Base-by-base conservation (phyloP, 1,284 basidiomycete species). In the Microbotryum saponariae region DNA sequence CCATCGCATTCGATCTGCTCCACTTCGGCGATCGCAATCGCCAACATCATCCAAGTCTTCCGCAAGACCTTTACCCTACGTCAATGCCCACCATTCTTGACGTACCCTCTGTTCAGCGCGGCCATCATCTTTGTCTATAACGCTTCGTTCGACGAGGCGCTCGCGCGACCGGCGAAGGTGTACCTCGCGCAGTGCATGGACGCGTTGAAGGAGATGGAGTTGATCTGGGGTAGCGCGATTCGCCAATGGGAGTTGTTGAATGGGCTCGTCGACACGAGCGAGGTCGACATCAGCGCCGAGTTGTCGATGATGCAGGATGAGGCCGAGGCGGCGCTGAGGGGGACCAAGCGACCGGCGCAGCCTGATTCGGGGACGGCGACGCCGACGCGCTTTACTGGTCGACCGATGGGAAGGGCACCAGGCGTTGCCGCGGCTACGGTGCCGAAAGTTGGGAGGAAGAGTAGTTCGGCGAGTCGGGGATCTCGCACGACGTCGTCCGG, bases 91-190 rank as follows among this genome's bases (percentile, higher is more conserved):
- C 85, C 85, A 2, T 90, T 89, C 73, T 76, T 89, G 52, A 85
- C 82, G 66, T 91, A 89, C 72, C 89, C 89, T 68, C 78, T 89
- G 27, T 91, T 91, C 77, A 85, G 84, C 9, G 88, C 88, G 23
- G 83, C 84, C 62, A 84, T 91, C 65, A 89, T 89, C 84, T 88
- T 89, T 71, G 82, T 73, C 58, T 71, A 72, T 65, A 73, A 74
- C 55, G 69, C 73, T 5, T 70, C 67, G 3, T 72, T 68, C 57
- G 72, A 73, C 54, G 65, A 69, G 27, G 63, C 68, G 4, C 63
- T 72, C 50, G 72, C 68, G 3, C 55, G 65, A 0, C 67, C 71
- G 7, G 71, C 73, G 2, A 73, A 74, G 51, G 67, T 83, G 52
- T 84, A 86, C 31, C 78, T 90, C 5, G 75, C 77, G 51, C 84